Conservation (phyloP, 495 filamentous ascomycete species). For the Trichoderma asperelloides region DNA sequence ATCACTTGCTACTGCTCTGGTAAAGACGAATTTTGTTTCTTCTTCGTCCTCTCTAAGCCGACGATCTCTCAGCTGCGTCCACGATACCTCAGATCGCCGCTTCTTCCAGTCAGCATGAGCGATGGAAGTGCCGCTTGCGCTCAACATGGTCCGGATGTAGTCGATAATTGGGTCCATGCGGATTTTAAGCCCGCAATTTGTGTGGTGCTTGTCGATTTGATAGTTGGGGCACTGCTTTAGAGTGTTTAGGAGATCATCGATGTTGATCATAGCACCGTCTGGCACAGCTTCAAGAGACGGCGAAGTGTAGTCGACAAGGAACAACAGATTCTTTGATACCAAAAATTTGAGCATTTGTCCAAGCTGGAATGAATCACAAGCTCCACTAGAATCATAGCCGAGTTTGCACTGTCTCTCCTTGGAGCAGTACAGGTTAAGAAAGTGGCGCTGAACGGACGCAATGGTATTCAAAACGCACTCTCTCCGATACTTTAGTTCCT, state of each 20-base stretch:
- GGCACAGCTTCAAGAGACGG: conserved; percentile 22
- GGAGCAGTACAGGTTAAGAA: conserved; percentile 58
- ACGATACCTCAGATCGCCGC: conserved; percentile 23
- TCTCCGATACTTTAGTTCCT: conserved; percentile 63
- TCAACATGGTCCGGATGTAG: conserved; percentile 46
- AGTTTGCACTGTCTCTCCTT: conserved; percentile 60
- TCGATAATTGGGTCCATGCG: conserved; percentile 60
- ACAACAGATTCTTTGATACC: conserved; percentile 40
- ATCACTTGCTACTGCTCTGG: conserved; percentile 27
- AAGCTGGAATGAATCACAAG: conserved; percentile 80
- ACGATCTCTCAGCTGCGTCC: conserved; percentile 18
- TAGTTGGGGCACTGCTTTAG: conserved; percentile 55
- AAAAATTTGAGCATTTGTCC: conserved; percentile 83
- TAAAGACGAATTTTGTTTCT: conserved; percentile 30
- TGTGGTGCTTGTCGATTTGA: conserved; percentile 69
- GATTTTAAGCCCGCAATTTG: conserved; percentile 65
- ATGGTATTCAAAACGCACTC: conserved; percentile 65
- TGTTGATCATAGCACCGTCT: conserved; percentile 23
- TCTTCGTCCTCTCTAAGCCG: conserved; percentile 11
- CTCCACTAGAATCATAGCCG: conserved; percentile 62
- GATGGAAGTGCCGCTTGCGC: conserved; percentile 35
- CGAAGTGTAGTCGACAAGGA: conserved; percentile 36
- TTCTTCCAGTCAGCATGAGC: conserved; percentile 36
- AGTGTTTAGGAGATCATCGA: conserved; percentile 25
- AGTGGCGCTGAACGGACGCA: conserved; percentile 65